Base-by-base conservation (phyloP, 202 grass and related monocot genomes). In the Saccharum hybrid region DNA sequence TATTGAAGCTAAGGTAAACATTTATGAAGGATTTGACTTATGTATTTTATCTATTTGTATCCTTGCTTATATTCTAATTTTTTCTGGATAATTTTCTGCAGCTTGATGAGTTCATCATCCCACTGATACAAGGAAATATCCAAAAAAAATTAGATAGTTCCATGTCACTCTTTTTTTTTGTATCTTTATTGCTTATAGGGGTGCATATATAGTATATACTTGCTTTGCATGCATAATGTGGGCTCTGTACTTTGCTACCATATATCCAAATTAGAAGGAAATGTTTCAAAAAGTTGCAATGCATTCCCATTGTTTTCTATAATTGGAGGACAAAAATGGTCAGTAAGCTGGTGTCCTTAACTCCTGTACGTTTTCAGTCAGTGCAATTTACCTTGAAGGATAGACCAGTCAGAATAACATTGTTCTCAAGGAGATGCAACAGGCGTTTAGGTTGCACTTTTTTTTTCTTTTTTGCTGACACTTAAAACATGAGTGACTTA, bases 111-210 rank as follows among this genome's bases (percentile, higher is more conserved):
- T 90, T 99, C 82, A 88, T 92, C 80, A 92, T 95, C 86, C 93
- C 93, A 49, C 77, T 94, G 83, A 82, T 99, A 76, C 96, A 99
- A 99, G 96, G 96, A 94, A 96, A 91, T 99, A 99, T 99, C 96
- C 96, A 84, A 51, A 90, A 81, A n/a, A 19, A 31, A 85, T 71
- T 37, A 39, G 23, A 31, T 79, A 64, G 57, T 34, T 61, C 62
- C 28, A 45, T 82, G 43, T 40, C 33, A 74, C 61, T 34, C 23
- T 15, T 75, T 41, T 75, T n/a, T 37, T 63, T 23, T 2, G 16
- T 79, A 40, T 83, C 21, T 65, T 16, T 74, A 46, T 69, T 82
- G 1, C 9, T 81, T 68, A n/a, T n/a, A 63, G 21, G 48, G 36
- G 41, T 74, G 38, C 14, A 10, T 63, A 79, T 77, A 61, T 63